Evolutionary conservation across 352 stramenopile species (phyloP).

Genomic region (Globisporangium ultimum): DNA sequence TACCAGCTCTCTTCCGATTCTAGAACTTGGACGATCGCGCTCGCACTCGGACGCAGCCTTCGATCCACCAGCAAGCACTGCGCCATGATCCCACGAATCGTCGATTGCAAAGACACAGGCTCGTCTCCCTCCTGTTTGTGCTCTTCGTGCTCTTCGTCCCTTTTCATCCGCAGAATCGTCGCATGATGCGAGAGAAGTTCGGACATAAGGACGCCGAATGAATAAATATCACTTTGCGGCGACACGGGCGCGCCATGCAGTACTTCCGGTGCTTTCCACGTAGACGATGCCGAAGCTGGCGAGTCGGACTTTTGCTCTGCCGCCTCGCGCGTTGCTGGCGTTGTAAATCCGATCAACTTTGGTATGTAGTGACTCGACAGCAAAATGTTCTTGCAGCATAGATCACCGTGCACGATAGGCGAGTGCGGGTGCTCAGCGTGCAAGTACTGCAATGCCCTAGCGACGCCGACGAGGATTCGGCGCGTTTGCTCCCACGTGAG

Average conservation of each 20-base stretch:
- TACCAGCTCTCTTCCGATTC: neutral
- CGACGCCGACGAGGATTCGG: constrained; percentile 44
- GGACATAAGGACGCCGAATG: constrained; percentile 6
- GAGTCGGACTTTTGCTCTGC: no score
- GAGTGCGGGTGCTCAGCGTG: constrained; percentile 30
- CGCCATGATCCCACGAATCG: neutral
- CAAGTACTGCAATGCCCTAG: constrained; percentile 55
- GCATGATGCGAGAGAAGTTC: neutral
- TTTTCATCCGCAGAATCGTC: neutral
- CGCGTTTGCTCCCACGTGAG: constrained; percentile 14
- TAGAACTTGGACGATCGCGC: neutral
- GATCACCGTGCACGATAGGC: constrained; percentile 33
- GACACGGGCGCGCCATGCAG: neutral
- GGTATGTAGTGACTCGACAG: constrained; percentile 14
- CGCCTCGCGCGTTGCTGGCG: no score
- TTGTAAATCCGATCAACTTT: constrained; percentile 9
- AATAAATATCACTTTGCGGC: constrained; percentile 5
- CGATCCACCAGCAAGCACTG: neutral
- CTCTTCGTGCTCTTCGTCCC: constrained; percentile 6
- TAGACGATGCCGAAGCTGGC: no score
- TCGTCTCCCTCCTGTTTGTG: neutral
- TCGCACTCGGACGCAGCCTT: neutral
- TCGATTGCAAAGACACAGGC: neutral
- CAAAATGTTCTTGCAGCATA: constrained; percentile 52
- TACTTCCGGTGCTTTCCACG: neutral